phyloP scores from a whole-genome alignment of 257 asterid genomes.

The Plantago elongata region DNA sequence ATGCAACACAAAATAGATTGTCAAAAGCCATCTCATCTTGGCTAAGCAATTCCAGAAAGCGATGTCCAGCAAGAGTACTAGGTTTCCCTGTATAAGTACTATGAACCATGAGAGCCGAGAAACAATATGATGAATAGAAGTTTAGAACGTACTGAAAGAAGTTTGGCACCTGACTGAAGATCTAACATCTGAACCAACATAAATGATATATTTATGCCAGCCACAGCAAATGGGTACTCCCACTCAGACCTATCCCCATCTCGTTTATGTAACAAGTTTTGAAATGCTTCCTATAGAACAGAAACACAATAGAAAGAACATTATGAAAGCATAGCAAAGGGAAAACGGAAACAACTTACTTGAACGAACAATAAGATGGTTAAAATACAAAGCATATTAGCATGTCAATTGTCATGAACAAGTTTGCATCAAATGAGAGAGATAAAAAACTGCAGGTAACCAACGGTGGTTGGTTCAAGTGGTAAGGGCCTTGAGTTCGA shows the following conservation, averaged over 20 bases:
- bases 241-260: constrained; percentile 84
- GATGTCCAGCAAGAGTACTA: constrained; percentile 55
- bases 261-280: constrained; percentile 72
- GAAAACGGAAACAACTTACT: background rate
- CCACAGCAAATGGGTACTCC: constrained; percentile 99
- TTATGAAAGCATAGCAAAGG: background rate
- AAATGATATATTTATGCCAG: constrained; percentile 91
- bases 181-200: constrained; percentile 93
- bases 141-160: background rate
- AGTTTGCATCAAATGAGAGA: background rate
- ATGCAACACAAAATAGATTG: constrained; percentile 80
- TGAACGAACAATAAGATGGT: background rate
- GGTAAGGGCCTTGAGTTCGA: no score
- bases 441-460: background rate
- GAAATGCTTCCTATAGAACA: constrained; percentile 62
- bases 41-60: constrained; percentile 58
- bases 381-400: background rate
- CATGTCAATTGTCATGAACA: background rate
- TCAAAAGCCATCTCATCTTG: constrained; percentile 89
- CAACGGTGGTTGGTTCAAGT: no score
- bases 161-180: constrained; percentile 78
- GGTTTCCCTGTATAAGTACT: constrained; percentile 54
- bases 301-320: background rate
- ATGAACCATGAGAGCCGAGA: background rate
- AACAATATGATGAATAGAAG: background rate